These are phyloP conservation scores for Taphrina confusa DNA, from an alignment of 1,139 yeast genomes.

Conservation along the genomic window DNA sequence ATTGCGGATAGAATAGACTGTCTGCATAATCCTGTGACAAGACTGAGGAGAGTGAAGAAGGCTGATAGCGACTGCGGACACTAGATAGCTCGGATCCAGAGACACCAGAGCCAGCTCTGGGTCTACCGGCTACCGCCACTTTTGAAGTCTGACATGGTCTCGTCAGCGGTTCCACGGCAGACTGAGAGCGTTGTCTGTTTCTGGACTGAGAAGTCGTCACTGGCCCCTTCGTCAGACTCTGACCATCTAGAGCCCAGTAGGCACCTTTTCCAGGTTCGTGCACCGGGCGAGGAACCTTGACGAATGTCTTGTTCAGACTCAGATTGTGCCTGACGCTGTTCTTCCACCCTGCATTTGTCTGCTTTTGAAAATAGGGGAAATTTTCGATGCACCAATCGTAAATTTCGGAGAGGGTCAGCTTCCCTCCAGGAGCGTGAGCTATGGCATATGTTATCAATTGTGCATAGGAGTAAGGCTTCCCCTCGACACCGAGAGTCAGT, in stretches of 20 bases:
- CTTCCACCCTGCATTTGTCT: slow-evolving; percentile 86
- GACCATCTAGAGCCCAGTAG: slow-evolving; percentile 78
- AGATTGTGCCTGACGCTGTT: slow-evolving; percentile 86
- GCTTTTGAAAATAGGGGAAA: slow-evolving; percentile 86
- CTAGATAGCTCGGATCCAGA: background rate
- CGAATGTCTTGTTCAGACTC: slow-evolving; percentile 79
- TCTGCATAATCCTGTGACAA: background rate
- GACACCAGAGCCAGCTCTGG: background rate
- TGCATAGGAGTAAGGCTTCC: slow-evolving; percentile 34
- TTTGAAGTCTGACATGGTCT: background rate
- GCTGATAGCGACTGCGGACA: background rate
- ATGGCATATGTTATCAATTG: slow-evolving; percentile 35
- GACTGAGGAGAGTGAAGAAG: background rate
- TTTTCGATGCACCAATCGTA: slow-evolving; percentile 81
- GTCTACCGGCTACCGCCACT: background rate
- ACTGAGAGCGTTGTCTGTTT: slow-evolving; percentile 30
- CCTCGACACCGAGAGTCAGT: slow-evolving; percentile 28
- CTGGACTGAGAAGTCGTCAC: slow-evolving; percentile 29
- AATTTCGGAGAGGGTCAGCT: slow-evolving; percentile 78
- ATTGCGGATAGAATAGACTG: background rate
- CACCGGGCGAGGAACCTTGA: slow-evolving; percentile 68
- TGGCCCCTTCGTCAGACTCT: slow-evolving; percentile 17
- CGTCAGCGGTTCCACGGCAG: slow-evolving; percentile 21
- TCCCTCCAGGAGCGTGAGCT: slow-evolving; percentile 49
- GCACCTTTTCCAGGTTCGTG: slow-evolving; percentile 64